Evolutionary conservation across 192 early-diverging fungal species (phyloP), one percentile per base, ranked within the genome.

Genomic region (Linnemannia zychae): DNA sequence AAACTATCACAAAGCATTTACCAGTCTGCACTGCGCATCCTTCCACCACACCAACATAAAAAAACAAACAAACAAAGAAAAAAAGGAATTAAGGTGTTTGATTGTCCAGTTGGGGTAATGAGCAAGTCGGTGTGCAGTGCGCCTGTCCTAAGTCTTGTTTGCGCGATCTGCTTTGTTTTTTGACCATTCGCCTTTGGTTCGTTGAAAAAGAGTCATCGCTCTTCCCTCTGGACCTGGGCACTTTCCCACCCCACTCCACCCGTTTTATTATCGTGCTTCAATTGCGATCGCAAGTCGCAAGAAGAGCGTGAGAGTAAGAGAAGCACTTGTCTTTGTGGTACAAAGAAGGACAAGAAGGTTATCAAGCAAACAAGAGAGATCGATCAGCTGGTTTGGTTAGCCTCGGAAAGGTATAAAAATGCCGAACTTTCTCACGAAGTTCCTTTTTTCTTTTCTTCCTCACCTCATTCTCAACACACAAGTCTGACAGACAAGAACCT

Each of bases 381-480:
- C 57, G 57, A 63, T 63, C 57, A 63, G 57, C 57, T 63, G 57
- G 57, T 15, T 12, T 28, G 20, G 4, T 24, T 57, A n/a, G 22
- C n/a, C 11, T 24, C n/a, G 9, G 22, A 7, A 37, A 37, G 67
- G 67, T 36, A 36, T 68, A 36, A 68, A 68, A 22, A 38, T 7
- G 33, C 67, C 44, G 57, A 63, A 63, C 57, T 70, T 69, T 77
- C 78, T n/a, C 44, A 63, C 57, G 34, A 15, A 15, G 63, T 50
- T 1, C 36, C 37, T 50, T 65, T 36, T 71, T 67, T 80, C 34
- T 40, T 48, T 52, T 33, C 24, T 17, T 78, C 34, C 60, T 48
- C n/a, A 22, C 17, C 22, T 36, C 7, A n/a, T 11, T 34, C 57
- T 6, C 50, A 50, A 69, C 20, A 36, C 28, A 16, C 48, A 47